Base-by-base conservation (phyloP, 2,329 filamentous ascomycete genomes). In the Colletotrichum orbiculare region DNA sequence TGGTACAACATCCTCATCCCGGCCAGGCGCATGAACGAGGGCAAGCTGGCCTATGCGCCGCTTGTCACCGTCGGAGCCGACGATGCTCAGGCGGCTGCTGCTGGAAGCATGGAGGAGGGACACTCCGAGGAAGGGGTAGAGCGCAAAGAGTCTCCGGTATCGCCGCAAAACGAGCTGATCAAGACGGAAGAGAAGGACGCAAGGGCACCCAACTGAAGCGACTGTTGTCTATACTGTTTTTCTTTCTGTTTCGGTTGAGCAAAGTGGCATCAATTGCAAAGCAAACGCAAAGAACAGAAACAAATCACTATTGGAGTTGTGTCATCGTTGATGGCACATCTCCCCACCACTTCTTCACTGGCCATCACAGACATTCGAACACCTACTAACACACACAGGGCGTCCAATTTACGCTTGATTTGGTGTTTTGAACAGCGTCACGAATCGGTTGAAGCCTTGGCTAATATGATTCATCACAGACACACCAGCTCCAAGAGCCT, bases 1-100 rank as follows among this genome's bases (percentile, higher is more conserved):
- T 88, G 85, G 74, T 86, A 83, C 68, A 78, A 85, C 68, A 73
- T 80, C 4, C 80, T 88, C 39, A 81, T 88, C 39, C 85, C 85
- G 0, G 69, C 76, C 0, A 69, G 77, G 3, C 79, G 85, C 1
- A 75, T 78, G 0, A 73, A 73, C 8, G 84, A 87, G 57, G 84
- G 83, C 8, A 79, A 73, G 59, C 69, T 74, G 11, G 57, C 70
- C 15, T 72, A 71, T 43, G 72, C 67, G 1, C 66, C 70, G 2
- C 45, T 55, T 12, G 34, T 67, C 2, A 68, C 53, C 8, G 59
- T 64, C 2, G 67, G 67, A 0, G 60, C 64, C 17, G 60, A 67
- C 12, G 67, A 68, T 39, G 67, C 64, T 4, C 64, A 68, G 41
- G 59, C 65, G 4, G 52, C 48, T n/a, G 66, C 58, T 2, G 61